These are phyloP conservation scores for Amesomyces nigricolor DNA, from an alignment of 2,329 filamentous ascomycete genomes.

Conservation along the genomic window DNA sequence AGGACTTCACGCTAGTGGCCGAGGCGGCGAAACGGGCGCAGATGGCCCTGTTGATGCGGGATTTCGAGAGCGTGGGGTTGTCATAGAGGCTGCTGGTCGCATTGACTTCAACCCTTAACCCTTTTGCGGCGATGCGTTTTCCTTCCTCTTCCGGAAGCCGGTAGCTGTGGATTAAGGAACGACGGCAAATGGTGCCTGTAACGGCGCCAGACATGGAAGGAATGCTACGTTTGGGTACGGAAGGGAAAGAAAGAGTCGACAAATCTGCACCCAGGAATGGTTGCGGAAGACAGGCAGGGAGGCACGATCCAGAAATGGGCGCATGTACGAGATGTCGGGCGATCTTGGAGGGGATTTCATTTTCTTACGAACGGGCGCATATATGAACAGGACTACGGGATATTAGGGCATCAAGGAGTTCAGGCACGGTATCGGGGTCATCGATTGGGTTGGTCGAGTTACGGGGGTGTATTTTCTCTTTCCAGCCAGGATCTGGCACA, in stretches of 20 bases:
- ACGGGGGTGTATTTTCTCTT: neutral
- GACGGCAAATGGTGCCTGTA: too few species aligned
- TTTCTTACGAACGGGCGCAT: neutral
- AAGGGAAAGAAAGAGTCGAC: too few species aligned
- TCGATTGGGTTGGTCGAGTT: neutral
- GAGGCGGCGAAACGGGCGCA: slow-evolving; percentile 92
- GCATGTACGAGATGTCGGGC: neutral
- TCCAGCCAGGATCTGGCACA: neutral
- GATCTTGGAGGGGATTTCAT: neutral
- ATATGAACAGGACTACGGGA: neutral
- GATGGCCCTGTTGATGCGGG: slow-evolving; percentile 80
- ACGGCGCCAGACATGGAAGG: too few species aligned
- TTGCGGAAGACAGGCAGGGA: too few species aligned
- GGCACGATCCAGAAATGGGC: neutral
- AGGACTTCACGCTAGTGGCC: slow-evolving; percentile 78
- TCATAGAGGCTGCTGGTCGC: slow-evolving; percentile 29
- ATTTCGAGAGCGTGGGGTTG: slow-evolving; percentile 69
- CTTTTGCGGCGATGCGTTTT: too few species aligned
- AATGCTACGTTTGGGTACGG: too few species aligned
- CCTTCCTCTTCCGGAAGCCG: too few species aligned
- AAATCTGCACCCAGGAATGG: too few species aligned
- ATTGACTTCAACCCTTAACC: too few species aligned
- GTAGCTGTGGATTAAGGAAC: too few species aligned
- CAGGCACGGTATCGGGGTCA: neutral
- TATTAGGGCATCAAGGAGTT: neutral